phyloP scores from a whole-genome alignment of 2,329 filamentous ascomycete species.

The Pseudopithomyces maydicus region DNA sequence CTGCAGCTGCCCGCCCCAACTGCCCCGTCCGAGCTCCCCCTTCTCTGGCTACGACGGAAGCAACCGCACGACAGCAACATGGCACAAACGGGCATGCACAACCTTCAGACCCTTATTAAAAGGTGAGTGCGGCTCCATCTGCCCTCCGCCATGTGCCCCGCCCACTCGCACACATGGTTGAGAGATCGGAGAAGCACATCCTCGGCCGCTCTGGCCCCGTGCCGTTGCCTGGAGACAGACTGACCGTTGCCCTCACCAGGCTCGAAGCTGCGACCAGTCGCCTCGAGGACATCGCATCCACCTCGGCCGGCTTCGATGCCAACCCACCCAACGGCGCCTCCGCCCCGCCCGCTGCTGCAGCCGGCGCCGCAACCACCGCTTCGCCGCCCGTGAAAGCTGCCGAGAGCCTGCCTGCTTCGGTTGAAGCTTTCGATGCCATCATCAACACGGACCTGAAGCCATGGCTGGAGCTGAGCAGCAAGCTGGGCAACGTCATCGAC shows the following conservation, averaged over 20 bases:
- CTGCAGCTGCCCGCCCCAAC: conserved; percentile 5
- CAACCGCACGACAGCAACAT: conserved; percentile 54
- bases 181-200: conserved; percentile 6
- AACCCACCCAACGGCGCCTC: conserved; percentile 34
- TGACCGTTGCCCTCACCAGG: conserved; percentile 63
- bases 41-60: conserved; percentile 25
- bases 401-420: conserved; percentile 60
- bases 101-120: conserved; percentile 96
- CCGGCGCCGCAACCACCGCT: conserved; percentile 33
- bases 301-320: conserved; percentile 62
- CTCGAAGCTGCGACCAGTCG: conserved; percentile 96
- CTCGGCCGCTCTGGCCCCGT: conserved; percentile 22
- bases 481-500: conserved; percentile 76
- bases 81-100: conserved; percentile 81
- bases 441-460: conserved; percentile 74
- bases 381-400: conserved; percentile 42
- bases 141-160: conserved; percentile 5
- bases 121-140: conserved; percentile 74
- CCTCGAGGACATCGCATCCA: conserved; percentile 92
- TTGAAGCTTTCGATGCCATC: conserved; percentile 86
- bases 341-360: conserved; percentile 33
- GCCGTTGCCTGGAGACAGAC: conserved; percentile 37
- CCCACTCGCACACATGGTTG: conserved; percentile 2
- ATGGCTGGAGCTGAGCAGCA: conserved; percentile 77
- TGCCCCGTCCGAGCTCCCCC: conserved; percentile 13